Conservation (phyloP, 371 early-diverging fungal species). For the Homolaphlyctis polyrhiza region DNA sequence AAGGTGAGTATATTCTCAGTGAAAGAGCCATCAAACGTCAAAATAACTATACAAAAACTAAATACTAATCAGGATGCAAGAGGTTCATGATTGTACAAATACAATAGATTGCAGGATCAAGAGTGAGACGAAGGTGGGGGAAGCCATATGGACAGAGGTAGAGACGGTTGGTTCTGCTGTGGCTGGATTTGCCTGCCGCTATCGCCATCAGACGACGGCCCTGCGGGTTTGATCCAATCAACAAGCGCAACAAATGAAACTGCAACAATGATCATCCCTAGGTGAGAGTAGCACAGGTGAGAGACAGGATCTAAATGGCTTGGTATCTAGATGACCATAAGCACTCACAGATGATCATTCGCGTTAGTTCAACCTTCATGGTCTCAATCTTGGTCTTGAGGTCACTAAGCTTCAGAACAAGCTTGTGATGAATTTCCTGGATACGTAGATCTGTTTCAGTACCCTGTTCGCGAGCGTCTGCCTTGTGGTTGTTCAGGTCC, state of each 20-base stretch:
- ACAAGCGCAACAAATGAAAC: background rate
- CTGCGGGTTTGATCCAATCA: background rate
- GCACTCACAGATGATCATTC: conserved; percentile 28
- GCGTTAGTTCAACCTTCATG: conserved; percentile 49
- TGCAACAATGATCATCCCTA: conserved; percentile 1
- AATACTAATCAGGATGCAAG: too few relatives aligned
- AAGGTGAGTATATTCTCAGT: too few relatives aligned
- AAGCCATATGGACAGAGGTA: background rate
- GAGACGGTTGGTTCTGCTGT: background rate
- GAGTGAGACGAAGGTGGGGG: too few relatives aligned
- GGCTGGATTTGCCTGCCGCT: background rate
- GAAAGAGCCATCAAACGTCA: too few relatives aligned
- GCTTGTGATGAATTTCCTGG: conserved; percentile 81
- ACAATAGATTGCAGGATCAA: too few relatives aligned
- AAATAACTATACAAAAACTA: too few relatives aligned
- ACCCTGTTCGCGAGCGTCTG: conserved; percentile 74
- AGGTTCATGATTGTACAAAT: too few relatives aligned
- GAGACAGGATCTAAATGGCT: background rate
- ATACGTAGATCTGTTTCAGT: conserved; percentile 75
- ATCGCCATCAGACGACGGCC: background rate
- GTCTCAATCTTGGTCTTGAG: conserved; percentile 86
- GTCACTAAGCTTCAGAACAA: conserved; percentile 72
- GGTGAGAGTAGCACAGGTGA: background rate
- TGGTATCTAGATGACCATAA: background rate
- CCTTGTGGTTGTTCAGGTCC: conserved; percentile 85